A percentile compares a stretch with the other conserved stretches of the same genome.
Evolutionary conservation across 495 filamentous ascomycete genomes (phyloP).

Genomic region (Hypoxylon lenormandii): DNA sequence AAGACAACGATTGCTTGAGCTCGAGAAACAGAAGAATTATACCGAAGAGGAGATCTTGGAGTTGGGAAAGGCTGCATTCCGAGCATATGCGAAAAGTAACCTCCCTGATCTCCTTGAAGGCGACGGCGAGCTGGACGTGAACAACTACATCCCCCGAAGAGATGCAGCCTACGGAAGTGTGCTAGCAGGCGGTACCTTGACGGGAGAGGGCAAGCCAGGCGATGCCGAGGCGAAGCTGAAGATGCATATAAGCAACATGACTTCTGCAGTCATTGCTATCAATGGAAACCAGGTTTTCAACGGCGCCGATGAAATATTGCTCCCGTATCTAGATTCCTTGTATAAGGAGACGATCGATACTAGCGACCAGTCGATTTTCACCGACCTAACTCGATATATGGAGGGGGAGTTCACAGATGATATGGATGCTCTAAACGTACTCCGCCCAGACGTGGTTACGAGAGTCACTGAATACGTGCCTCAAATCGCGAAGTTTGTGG

Average conservation of each 20-base stretch:
- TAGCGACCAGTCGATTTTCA: conserved; percentile 76
- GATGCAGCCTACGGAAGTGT: conserved; percentile 73
- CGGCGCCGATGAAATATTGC: conserved; percentile 73
- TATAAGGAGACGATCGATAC: conserved; percentile 80
- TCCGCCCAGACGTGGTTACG: conserved; percentile 82
- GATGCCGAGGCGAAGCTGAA: conserved; percentile 87
- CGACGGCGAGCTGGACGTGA: conserved; percentile 58
- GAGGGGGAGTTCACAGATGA: conserved; percentile 86
- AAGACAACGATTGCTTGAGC: conserved; percentile 79
- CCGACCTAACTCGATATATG: conserved; percentile 81
- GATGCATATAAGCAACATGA: conserved; percentile 88
- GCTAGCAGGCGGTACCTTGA: conserved; percentile 70
- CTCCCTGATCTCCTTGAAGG: conserved; percentile 69
- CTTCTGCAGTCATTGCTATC: conserved; percentile 70
- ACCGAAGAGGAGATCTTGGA: conserved; percentile 59
- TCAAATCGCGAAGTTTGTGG: conserved; percentile 77
- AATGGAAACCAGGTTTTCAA: conserved; percentile 58
- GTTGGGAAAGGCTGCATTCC: conserved; percentile 74
- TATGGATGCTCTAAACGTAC: conserved; percentile 85
- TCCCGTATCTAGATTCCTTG: conserved; percentile 84
- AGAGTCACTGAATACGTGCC: conserved; percentile 89
- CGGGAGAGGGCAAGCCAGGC: conserved; percentile 68
- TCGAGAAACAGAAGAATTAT: conserved; percentile 61
- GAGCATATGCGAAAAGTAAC: conserved; percentile 79
- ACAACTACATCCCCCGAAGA: conserved; percentile 67